Base-by-base conservation (phyloP, 140 eudicot species). In the Flaveria floridana region DNA sequence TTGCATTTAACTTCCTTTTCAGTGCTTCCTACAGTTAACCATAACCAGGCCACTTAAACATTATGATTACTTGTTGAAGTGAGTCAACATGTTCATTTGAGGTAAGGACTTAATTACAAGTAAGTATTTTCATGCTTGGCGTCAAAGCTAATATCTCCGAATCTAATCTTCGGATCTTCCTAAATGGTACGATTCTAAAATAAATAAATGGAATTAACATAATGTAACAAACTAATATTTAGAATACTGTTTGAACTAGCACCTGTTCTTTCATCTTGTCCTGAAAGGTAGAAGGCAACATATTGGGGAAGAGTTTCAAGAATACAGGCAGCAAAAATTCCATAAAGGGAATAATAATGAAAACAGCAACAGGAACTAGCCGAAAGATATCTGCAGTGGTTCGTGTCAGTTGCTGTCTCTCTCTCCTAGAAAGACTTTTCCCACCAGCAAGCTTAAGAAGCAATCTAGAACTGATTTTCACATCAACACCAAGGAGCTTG, bases 191-290 rank as follows among this genome's bases (percentile, higher is more conserved):
- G 14, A 19, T 28, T 59, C 44, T 77, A 44, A 59, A 77, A 41
- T 30, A 14, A 48, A 37, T 30, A 10, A 48, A 64, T 47, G 47
- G 50, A 68, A 41, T 72, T 65, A 65, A 65, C 26, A 66, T 26
- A 75, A 65, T 65, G 37, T 59, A 26, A 82, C 18, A 67, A 74
- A 55, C 59, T 13, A 11, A 62, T 63, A 75, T 44, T 79, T 74
- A 19, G 18, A 28, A 66, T 23, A 57, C 9, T 8, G 25, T 66
- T 51, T 71, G 26, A 47, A 68, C 14, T 39, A 26, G 73, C 12
- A 90, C 97, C 95, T 90, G 95, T 66, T 90, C 97, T 86, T 90
- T 90, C 95, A 90, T 90, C 85, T 88, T 90, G 88, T 90, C 95
- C 78, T 88, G 97, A 77, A 88, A 90, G 75, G 95, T 90, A 63